These are phyloP conservation scores for Umbilicus rupestris DNA, from an alignment of 164 flowering plant species.

Conservation along the genomic window DNA sequence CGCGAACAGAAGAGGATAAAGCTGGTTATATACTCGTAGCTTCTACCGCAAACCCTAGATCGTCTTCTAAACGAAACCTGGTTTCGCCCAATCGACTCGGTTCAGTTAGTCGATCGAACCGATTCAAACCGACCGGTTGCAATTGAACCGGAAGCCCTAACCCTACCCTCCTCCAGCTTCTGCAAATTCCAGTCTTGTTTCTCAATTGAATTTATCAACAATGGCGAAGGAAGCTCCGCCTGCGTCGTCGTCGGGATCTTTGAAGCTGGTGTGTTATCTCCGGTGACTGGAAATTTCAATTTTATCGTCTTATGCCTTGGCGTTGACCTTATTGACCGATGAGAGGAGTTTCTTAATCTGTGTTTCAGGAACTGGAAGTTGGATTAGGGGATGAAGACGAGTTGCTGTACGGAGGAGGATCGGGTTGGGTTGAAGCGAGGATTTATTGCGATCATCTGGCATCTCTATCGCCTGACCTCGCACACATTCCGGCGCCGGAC, in stretches of 20 bases:
- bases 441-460: constrained; percentile 64
- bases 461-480: constrained; percentile 48
- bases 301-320: not conserved
- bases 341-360: not conserved
- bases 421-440: constrained; percentile 88
- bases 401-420: constrained; percentile 36
- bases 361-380: constrained; percentile 9
- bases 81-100: not conserved
- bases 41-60: not conserved
- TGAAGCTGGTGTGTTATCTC: not conserved
- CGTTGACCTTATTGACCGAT: not conserved
- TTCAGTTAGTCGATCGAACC: not conserved
- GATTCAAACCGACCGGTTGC: not conserved
- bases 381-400: constrained; percentile 28
- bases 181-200: not conserved
- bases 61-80: not conserved
- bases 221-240: constrained; percentile 24
- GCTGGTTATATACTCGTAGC: not conserved
- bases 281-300: not conserved
- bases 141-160: too few species aligned
- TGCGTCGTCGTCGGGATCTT: constrained; percentile 20
- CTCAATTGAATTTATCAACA: not conserved
- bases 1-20: not conserved
- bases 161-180: not conserved
- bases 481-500: constrained; percentile 56